Base-by-base conservation (phyloP, 345 rosid species). In the Populus tremula region DNA sequence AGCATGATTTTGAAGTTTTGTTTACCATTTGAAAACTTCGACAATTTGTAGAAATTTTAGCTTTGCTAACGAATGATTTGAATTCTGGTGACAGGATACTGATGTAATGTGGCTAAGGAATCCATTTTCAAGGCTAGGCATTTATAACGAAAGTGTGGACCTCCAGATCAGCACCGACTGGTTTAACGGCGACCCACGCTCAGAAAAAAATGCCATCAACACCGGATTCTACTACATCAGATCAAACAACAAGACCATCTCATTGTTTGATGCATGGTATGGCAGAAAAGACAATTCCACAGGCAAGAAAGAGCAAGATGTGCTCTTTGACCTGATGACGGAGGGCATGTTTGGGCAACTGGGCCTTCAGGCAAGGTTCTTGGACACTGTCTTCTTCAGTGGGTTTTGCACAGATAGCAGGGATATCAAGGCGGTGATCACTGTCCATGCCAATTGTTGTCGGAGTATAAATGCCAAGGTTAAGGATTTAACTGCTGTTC, bases 101-200 rank as follows among this genome's bases (percentile, higher is more conserved):
- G 84, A 82, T 39, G 81, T 77, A 0, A 39, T 82, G 79, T 82
- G 81, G 84, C 78, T 82, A 1, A 77, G 84, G 75, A 82, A 82
- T 67, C 84, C 84, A 33, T 62, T 82, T 66, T 53, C 81, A 29
- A 74, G 50, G n/a, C 41, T 82, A 38, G 70, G 50, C 72, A 38
- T 9, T 23, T 23, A 59, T 1, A 82, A 73, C 39, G 63, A 68
- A 25, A 82, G 38, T 3, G 13, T 78, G 29, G 84, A 82, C 74
- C 67, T 82, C n/a, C 78, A 82, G 63, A 50, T 82, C 1, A 82
- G 84, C 5, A 82, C 76, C 2, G 84, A 78, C 35, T 49, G 39
- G 31, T 82, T 82, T 72, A 74, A 82, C n/a, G 84, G 84, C 9
- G 45, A 77, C 13, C 36, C 73, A 5, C 6, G 5, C 2, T 77